Evolutionary conservation across 306 rosid genomes (phyloP), one percentile per base, ranked within the genome.

Genomic region (Arachis stenosperma): DNA sequence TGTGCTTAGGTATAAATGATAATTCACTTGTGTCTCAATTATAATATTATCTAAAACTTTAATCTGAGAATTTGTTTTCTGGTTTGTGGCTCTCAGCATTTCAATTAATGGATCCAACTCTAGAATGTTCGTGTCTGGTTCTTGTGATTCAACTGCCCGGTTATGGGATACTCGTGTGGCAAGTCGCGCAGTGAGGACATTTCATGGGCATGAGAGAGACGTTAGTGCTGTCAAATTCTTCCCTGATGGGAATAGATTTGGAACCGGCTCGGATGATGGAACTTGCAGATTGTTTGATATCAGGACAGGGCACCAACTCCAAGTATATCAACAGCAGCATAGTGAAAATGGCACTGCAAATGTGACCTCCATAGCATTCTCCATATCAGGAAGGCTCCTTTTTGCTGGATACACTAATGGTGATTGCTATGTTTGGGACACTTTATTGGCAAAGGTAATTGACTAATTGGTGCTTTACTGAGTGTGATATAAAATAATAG

Each of bases 151-250:
- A 62, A 94, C 98, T 67, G 96, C 92, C 36, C 89, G 97, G 70
- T 81, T 94, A 86, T 94, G 98, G 98, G 98, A 94, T 83, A 86
- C 97, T 71, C 98, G 94, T n/a, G 97, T 93, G 54, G 97, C 98
- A 69, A 93, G 98, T 84, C 94, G 97, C 79, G 97, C 98, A 36
- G 91, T 91, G 75, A 84, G 80, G 74, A 93, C 97, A 2, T 93
- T 91, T 83, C 88, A 88, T 54, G 97, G 98, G 66, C 97, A 93
- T 0, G 86, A 85, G 61, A 94, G 91, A 29, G 98, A 93, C 86
- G 97, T 93, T 54, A 89, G 78, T 81, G 12, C 90, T 33, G 98
- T 93, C 73, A 91, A 85, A 78, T 93, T 93, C 85, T 93, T 93
- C 80, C 94, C 98, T 41, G 98, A 93, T 86, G 98, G 98, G 58